These are phyloP conservation scores for Penicillium arizonense DNA, from an alignment of 495 filamentous ascomycete genomes.

Conservation along the genomic window DNA sequence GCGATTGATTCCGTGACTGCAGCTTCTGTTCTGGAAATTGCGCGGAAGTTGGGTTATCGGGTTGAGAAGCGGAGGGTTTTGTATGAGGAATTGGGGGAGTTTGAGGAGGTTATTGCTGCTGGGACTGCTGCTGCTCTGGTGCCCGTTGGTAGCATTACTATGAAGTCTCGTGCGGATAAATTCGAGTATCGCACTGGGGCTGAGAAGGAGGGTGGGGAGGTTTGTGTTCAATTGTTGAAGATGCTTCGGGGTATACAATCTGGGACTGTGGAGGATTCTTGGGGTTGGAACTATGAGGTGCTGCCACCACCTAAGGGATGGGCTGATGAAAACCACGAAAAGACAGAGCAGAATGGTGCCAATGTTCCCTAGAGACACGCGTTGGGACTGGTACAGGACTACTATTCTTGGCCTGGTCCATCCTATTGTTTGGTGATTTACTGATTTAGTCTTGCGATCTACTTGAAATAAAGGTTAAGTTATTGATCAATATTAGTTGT, in stretches of 20 bases:
- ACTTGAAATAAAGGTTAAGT: neutral
- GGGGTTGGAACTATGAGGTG: slow-evolving; percentile 63
- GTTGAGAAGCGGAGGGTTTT: slow-evolving; percentile 55
- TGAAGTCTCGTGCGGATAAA: slow-evolving; percentile 61
- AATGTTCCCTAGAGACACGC: slow-evolving; percentile 25
- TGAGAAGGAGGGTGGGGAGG: slow-evolving; percentile 69
- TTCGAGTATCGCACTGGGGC: slow-evolving; percentile 61
- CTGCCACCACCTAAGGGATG: slow-evolving; percentile 33
- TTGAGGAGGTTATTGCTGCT: slow-evolving; percentile 85
- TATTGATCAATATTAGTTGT: neutral
- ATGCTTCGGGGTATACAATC: slow-evolving; percentile 81
- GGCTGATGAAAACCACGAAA: slow-evolving; percentile 21
- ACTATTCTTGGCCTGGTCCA: no score
- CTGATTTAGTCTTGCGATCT: neutral
- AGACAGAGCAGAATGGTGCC: slow-evolving; percentile 21
- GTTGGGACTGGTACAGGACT: neutral
- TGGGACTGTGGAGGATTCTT: slow-evolving; percentile 71
- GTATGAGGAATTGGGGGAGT: slow-evolving; percentile 73
- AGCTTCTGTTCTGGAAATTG: slow-evolving; percentile 68
- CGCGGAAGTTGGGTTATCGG: slow-evolving; percentile 60
- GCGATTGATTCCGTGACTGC: slow-evolving; percentile 84
- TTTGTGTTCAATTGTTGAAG: slow-evolving; percentile 66
- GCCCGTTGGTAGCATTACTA: slow-evolving; percentile 84
- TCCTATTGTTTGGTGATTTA: no score
- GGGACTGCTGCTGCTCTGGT: slow-evolving; percentile 92